These are phyloP conservation scores for Aspergillus luchuensis DNA, from an alignment of 2,329 filamentous ascomycete species.

Conservation along the genomic window DNA sequence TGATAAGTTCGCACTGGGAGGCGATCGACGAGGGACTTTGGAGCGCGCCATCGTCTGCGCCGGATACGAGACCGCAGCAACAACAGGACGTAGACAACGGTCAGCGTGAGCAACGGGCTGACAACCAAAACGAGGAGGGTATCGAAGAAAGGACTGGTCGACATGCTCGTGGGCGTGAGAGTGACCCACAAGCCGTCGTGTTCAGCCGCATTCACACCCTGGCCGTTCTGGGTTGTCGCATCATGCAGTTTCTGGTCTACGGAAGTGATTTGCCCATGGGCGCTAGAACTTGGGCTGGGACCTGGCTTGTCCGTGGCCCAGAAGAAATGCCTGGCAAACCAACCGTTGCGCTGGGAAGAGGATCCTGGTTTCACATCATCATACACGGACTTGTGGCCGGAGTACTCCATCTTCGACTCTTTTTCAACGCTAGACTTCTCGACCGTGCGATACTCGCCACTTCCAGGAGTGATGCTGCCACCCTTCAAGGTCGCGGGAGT, in stretches of 20 bases:
- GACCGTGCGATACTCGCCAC: conserved; percentile 66
- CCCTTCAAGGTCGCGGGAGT: conserved; percentile 54
- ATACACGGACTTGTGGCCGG: conserved; percentile 4
- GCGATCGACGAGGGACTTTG: conserved; percentile 91
- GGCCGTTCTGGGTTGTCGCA: conserved; percentile 14
- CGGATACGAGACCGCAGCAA: conserved; percentile 86
- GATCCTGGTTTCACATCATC: conserved; percentile 16
- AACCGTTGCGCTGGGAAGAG: conserved; percentile 25
- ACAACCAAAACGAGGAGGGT: conserved; percentile 95
- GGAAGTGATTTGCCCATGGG: conserved; percentile 14
- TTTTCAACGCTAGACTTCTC: conserved; percentile 31
- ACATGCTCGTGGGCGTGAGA: conserved; percentile 82
- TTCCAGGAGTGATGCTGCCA: conserved; percentile 70
- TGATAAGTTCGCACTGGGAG: conserved; percentile 96
- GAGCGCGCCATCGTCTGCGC: conserved; percentile 89
- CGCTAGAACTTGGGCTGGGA: conserved; percentile 15
- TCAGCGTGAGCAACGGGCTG: conserved; percentile 87
- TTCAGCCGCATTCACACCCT: conserved; percentile 45
- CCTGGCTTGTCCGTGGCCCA: conserved; percentile 27
- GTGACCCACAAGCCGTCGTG: conserved; percentile 94
- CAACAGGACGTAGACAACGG: conserved; percentile 86
- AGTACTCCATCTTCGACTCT: conserved; percentile 1
- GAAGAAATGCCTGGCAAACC: conserved; percentile 41
- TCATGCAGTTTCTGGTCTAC: conserved; percentile 22
- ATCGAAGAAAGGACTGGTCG: conserved; percentile 90